These are phyloP conservation scores for Neoboletus magnificus DNA, from an alignment of 768 basidiomycete genomes.

Conservation along the genomic window DNA sequence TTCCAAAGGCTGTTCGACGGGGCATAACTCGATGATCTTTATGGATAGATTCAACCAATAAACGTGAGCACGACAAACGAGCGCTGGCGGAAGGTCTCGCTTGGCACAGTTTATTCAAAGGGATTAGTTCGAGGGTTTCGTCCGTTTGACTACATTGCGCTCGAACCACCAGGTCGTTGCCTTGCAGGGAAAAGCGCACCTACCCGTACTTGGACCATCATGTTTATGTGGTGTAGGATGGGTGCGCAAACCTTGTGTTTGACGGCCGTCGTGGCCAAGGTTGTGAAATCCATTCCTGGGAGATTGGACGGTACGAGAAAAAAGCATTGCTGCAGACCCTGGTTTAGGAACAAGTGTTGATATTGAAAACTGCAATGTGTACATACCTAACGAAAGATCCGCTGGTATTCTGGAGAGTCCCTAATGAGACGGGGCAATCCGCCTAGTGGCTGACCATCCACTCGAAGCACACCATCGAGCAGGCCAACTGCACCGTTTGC, in stretches of 20 bases:
- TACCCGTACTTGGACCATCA: background rate
- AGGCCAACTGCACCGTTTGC: background rate
- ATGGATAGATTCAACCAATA: constrained; percentile 24
- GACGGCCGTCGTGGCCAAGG: background rate
- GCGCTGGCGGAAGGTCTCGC: constrained; percentile 17
- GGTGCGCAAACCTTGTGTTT: too few species aligned
- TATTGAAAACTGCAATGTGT: background rate
- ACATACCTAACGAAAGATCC: background rate
- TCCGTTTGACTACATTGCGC: background rate
- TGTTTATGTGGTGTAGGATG: too few species aligned
- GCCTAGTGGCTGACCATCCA: too few species aligned
- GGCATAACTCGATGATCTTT: constrained; percentile 20
- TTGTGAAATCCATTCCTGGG: background rate
- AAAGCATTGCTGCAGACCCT: background rate
- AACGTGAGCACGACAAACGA: constrained; percentile 15
- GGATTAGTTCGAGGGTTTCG: constrained; percentile 18
- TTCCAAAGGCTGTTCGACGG: constrained; percentile 15
- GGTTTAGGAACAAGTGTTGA: background rate
- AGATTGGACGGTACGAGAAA: background rate
- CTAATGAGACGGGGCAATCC: constrained; percentile 4
- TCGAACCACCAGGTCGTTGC: too few species aligned
- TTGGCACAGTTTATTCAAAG: constrained; percentile 3
- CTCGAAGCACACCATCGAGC: too few species aligned
- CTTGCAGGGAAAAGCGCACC: too few species aligned
- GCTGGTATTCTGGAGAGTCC: background rate